Base-by-base conservation (phyloP, 2,329 filamentous ascomycete genomes). In the Fusarium sulawesiense region DNA sequence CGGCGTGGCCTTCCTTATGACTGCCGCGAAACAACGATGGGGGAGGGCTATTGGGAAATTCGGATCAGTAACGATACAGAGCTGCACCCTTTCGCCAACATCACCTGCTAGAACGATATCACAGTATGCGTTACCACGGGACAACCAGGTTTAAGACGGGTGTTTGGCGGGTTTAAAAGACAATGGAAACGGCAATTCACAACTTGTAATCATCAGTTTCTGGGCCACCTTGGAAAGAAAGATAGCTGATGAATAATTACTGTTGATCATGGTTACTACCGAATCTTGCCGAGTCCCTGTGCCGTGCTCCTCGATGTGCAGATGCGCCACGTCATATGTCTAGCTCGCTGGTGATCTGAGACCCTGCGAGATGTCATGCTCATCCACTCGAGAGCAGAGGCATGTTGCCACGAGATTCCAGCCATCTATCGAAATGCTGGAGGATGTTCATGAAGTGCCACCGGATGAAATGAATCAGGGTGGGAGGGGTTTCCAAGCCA, bases 31-130 rank as follows among this genome's bases (percentile, higher is more conserved):
- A 7, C 4, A 37, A 37, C 16, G 9, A 11, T n/a, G 1, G 18
- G 9, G 18, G 7, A n/a, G 18, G 34, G 0, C 34, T 0, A 37
- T 37, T 37, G 34, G 34, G 0, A 37, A 2, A 37, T 37, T 37
- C 34, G 18, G 9, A 6, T 37, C 18, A 37, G 16, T 16, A 34
- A 2, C 0, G 5, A 37, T 4, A 4, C 3, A 6, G 6, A 18
- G 32, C 32, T 6, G 1, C 1, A 37, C 2, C 32, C 32, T 37
- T 0, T 37, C 32, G 16, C 2, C 9, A 18, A 10, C 1, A 0
- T 37, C 32, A 5, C 1, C 32, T 37, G 34, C 34, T n/a, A 37
- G 34, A 37, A 37, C 16, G 34, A 37, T n/a, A 37, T n/a, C 18
- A n/a, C 32, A n/a, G 3, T 3, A 37, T 37, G 18, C 9, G 18